phyloP scores from a whole-genome alignment of 495 filamentous ascomycete species.

The Penicillium bialowiezense region DNA sequence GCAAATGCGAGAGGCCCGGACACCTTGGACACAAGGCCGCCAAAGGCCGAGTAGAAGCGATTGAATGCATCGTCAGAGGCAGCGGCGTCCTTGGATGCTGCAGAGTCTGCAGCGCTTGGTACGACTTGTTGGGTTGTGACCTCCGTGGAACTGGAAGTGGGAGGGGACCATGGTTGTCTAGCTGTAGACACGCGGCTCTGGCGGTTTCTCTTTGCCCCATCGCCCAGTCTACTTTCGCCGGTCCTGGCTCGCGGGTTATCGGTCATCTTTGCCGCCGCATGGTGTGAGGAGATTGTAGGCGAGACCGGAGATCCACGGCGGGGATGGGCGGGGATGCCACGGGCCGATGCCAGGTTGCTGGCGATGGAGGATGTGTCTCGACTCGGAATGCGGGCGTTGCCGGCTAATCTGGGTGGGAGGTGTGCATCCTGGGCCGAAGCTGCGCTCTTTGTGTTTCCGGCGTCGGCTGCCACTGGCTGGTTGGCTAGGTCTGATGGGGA shows the following conservation, averaged over 20 bases:
- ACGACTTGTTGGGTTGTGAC: slow-evolving; percentile 36
- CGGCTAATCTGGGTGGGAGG: slow-evolving; percentile 33
- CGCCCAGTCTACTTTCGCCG: slow-evolving; percentile 35
- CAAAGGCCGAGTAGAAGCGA: slow-evolving; percentile 86
- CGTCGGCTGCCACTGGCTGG: slow-evolving; percentile 22
- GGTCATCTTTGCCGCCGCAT: slow-evolving; percentile 70
- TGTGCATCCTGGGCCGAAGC: slow-evolving; percentile 28
- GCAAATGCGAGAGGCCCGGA: slow-evolving; percentile 90
- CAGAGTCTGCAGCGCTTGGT: slow-evolving; percentile 19
- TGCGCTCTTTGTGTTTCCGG: slow-evolving; percentile 23
- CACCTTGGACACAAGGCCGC: slow-evolving; percentile 74
- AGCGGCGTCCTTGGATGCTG: slow-evolving; percentile 10
- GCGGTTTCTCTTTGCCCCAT: slow-evolving; percentile 25
- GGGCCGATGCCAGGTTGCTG: slow-evolving; percentile 83
- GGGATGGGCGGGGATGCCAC: slow-evolving; percentile 75
- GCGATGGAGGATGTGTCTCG: slow-evolving; percentile 84
- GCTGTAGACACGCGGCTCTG: slow-evolving; percentile 18
- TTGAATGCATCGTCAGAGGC: slow-evolving; percentile 76
- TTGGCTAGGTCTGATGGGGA: slow-evolving; percentile 1
- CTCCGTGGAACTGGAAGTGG: slow-evolving; percentile 32
- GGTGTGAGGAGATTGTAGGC: slow-evolving; percentile 70
- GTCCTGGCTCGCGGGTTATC: slow-evolving; percentile 47
- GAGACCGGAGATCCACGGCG: slow-evolving; percentile 58
- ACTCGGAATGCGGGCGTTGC: slow-evolving; percentile 48
- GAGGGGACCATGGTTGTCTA: slow-evolving; percentile 38